Evolutionary conservation across 345 rosid species (phyloP).

Genomic region (Gossypium herbaceum): DNA sequence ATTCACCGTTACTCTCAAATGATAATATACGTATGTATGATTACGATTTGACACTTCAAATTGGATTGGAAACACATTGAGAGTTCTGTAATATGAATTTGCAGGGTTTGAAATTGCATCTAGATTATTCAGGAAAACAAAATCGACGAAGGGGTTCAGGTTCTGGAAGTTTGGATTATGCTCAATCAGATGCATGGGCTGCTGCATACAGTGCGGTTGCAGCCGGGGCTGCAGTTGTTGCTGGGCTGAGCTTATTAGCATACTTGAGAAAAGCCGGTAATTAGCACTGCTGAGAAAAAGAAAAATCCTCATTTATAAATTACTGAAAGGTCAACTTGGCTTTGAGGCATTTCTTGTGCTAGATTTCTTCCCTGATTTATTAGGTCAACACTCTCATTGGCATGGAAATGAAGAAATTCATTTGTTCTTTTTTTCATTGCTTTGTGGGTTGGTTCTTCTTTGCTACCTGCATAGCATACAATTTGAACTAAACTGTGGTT

Average conservation of each 20-base stretch:
- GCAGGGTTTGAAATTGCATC: conserved; percentile 87
- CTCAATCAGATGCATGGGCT: conserved; percentile 77
- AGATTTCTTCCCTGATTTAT: background rate
- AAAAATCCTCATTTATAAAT: background rate
- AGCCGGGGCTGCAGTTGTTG: conserved; percentile 88
- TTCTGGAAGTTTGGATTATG: conserved; percentile 56
- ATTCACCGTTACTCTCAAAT: background rate
- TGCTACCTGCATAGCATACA: background rate
- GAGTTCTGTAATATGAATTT: conserved; percentile 10
- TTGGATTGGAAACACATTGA: background rate
- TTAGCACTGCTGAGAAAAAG: conserved; percentile 17
- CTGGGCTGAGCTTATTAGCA: conserved; percentile 87
- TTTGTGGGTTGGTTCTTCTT: background rate
- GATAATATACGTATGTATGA: background rate
- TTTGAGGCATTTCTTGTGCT: conserved; percentile 11
- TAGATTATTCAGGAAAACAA: conserved; percentile 60
- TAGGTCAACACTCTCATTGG: conserved; percentile 6
- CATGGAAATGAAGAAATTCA: conserved; percentile 7
- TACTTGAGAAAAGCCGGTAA: conserved; percentile 60
- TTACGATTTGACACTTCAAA: background rate
- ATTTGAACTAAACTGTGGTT: background rate
- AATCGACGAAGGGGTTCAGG: conserved; percentile 38
- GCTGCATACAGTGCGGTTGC: conserved; percentile 84
- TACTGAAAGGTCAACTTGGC: conserved; percentile 9
- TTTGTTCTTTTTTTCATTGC: background rate